Evolutionary conservation across 148 eudicot genomes (phyloP).

Genomic region (Vaccinium macrocarpon): DNA sequence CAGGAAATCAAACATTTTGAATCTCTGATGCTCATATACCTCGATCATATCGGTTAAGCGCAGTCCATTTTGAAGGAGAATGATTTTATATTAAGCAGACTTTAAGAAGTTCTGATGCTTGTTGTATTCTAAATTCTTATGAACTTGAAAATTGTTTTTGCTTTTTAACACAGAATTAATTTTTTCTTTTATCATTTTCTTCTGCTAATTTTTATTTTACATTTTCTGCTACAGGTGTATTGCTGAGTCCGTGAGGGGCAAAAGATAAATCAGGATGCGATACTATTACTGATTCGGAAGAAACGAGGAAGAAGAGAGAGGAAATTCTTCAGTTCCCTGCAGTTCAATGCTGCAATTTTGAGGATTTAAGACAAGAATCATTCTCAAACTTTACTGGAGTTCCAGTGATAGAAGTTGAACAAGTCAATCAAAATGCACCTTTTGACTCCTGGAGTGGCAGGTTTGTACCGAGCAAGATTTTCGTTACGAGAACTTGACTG

Average conservation of each 20-base stretch:
- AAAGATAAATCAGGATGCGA: slow-evolving; percentile 18
- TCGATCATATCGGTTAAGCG: not conserved
- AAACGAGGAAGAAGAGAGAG: slow-evolving; percentile 9
- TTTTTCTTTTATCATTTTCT: not conserved
- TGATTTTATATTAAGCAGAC: not conserved
- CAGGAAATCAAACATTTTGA: not conserved
- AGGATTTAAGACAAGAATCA: slow-evolving; percentile 6
- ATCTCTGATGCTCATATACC: not conserved
- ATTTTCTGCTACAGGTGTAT: slow-evolving; percentile 9
- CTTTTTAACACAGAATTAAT: not conserved
- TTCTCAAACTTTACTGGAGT: slow-evolving; percentile 11
- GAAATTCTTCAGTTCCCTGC: slow-evolving; percentile 13
- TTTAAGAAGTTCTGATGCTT: not conserved
- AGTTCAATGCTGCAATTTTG: slow-evolving; percentile 14
- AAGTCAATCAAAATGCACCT: slow-evolving; percentile 19
- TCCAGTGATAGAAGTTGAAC: slow-evolving; percentile 21
- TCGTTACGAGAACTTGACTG: not conserved
- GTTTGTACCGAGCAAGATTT: slow-evolving; percentile 12
- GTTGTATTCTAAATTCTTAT: not conserved
- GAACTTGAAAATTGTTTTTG: not conserved
- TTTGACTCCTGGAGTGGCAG: slow-evolving; percentile 18
- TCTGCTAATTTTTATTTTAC: not conserved
- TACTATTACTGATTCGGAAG: slow-evolving; percentile 15
- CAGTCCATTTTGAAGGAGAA: not conserved
- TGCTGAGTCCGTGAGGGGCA: slow-evolving; percentile 14